Percentiles rank a stretch among this genome's conserved stretches.
Evolutionary conservation across 345 rosid species (phyloP).

Genomic region (Nasturtium officinale): DNA sequence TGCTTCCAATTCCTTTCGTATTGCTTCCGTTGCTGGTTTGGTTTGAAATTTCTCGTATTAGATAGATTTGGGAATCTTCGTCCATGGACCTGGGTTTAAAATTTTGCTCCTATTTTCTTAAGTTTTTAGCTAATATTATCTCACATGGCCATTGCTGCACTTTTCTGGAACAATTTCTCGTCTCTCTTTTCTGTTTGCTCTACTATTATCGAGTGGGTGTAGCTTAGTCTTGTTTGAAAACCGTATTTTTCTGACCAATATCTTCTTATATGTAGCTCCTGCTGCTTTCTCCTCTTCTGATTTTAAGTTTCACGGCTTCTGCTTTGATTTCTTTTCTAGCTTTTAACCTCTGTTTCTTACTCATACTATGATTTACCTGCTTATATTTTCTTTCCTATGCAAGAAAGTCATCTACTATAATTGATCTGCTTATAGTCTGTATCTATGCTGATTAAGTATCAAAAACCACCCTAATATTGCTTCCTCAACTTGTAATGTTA

Average conservation of each 20-base stretch:
- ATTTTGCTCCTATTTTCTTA: not conserved
- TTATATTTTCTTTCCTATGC: not conserved
- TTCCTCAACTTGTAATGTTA: not conserved
- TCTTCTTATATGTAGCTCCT: not conserved
- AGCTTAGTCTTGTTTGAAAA: not conserved
- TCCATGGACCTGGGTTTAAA: not conserved
- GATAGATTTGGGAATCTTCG: not conserved
- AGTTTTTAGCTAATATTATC: too few species aligned
- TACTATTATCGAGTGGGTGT: not conserved
- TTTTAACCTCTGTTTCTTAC: not conserved
- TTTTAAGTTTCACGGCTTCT: conserved; percentile 3
- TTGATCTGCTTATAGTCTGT: too few species aligned
- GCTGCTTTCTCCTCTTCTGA: not conserved
- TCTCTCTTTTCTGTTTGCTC: not conserved
- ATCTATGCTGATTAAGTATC: conserved; percentile 24
- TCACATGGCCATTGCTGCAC: too few species aligned
- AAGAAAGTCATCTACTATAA: too few species aligned
- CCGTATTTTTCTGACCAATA: not conserved
- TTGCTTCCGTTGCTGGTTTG: not conserved
- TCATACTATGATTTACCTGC: not conserved
- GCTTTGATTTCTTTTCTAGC: not conserved
- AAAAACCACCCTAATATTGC: not conserved
- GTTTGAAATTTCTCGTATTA: not conserved
- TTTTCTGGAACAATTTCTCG: not conserved
- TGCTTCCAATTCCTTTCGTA: not conserved